Conservation (phyloP, 2,329 filamentous ascomycete genomes). For the Colletotrichum nymphaeae region DNA sequence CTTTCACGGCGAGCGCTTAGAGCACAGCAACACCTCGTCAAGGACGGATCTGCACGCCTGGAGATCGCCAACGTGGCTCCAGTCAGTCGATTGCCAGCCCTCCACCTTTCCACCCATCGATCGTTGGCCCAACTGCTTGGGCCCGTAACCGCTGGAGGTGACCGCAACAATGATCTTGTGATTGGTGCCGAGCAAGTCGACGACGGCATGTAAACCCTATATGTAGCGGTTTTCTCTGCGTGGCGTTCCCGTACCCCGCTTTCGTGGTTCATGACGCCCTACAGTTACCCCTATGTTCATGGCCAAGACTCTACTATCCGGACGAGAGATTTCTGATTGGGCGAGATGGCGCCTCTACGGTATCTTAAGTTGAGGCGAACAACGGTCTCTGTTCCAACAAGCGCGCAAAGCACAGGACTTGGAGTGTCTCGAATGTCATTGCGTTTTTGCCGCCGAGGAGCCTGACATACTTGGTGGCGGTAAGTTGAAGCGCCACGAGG, state of each 20-base stretch:
- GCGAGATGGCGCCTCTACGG: background rate
- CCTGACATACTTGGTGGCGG: background rate
- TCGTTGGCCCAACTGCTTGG: slow-evolving; percentile 6
- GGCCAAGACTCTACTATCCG: background rate
- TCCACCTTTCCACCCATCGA: slow-evolving; percentile 20
- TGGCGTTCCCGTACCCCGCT: background rate
- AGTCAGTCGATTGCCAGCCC: slow-evolving; percentile 11
- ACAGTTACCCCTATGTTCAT: background rate
- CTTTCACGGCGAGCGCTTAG: slow-evolving; percentile 21
- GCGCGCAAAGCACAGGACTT: background rate
- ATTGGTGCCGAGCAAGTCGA: slow-evolving; percentile 8
- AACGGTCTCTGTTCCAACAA: background rate
- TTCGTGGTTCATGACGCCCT: background rate
- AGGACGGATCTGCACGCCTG: background rate
- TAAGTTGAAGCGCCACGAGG: background rate
- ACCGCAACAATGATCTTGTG: slow-evolving; percentile 1
- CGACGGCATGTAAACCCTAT: background rate
- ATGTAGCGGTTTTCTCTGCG: too few species aligned
- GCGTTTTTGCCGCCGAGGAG: background rate
- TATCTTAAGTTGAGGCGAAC: background rate
- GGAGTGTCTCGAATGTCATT: background rate
- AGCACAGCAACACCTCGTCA: slow-evolving; percentile 9
- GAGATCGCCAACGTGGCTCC: slow-evolving; percentile 35
- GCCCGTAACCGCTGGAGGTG: slow-evolving; percentile 17
- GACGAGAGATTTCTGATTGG: background rate